Evolutionary conservation across 176 grass and related monocot species (phyloP).

Genomic region (Luzula sylvatica): DNA sequence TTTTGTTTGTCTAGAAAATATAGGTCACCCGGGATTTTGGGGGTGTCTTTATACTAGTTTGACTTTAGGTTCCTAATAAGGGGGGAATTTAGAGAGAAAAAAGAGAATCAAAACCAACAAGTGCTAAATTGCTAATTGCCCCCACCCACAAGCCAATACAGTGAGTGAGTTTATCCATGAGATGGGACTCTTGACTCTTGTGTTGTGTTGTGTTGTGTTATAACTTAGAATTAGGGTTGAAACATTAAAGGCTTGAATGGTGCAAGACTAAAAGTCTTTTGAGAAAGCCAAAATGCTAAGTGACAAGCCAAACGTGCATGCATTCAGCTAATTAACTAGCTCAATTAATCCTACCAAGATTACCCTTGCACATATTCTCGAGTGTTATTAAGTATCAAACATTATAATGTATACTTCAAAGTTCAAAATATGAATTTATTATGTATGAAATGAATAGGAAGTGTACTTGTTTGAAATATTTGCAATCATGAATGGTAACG

Average conservation of each 20-base stretch:
- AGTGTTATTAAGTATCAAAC: too few species aligned
- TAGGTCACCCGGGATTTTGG: slow-evolving; percentile 50
- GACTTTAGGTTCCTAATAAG: slow-evolving; percentile 29
- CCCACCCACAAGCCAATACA: slow-evolving; percentile 16
- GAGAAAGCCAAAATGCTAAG: slow-evolving; percentile 3
- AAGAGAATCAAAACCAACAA: neutral
- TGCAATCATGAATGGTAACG: too few species aligned
- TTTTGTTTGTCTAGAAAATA: slow-evolving; percentile 36
- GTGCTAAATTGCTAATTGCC: neutral
- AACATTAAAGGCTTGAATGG: neutral
- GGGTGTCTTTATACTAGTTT: slow-evolving; percentile 43
- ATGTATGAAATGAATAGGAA: too few species aligned
- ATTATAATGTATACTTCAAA: too few species aligned
- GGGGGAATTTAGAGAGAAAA: slow-evolving; percentile 6
- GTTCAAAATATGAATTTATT: too few species aligned
- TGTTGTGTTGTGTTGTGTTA: too few species aligned
- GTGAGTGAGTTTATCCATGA: slow-evolving; percentile 5
- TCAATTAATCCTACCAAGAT: neutral
- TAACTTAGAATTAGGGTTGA: too few species aligned
- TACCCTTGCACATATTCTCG: neutral
- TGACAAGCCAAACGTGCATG: neutral
- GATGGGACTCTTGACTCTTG: neutral
- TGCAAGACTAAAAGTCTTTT: slow-evolving; percentile 1
- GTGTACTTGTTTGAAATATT: too few species aligned
- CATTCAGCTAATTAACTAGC: slow-evolving; percentile 9